Conservation (phyloP, 345 rosid genomes). For the Salix suchowensis region DNA sequence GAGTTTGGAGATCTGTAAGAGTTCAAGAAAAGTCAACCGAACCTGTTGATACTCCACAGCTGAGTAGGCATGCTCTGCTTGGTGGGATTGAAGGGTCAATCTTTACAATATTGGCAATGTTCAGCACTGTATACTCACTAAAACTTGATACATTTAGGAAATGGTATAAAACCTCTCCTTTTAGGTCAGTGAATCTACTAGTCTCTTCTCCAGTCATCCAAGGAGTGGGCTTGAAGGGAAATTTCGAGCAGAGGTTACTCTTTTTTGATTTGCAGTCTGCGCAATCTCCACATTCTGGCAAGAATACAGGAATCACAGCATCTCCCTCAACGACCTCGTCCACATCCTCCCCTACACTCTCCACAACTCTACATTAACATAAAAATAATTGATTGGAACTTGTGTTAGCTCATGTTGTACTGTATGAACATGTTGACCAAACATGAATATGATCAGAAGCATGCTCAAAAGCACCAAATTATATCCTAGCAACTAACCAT, state of each 20-base stretch:
- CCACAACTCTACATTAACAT: slow-evolving; percentile 51
- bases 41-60: slow-evolving; percentile 93
- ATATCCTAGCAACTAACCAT: no score
- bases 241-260: slow-evolving; percentile 69
- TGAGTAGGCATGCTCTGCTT: slow-evolving; percentile 69
- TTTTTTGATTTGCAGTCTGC: slow-evolving; percentile 59
- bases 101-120: slow-evolving; percentile 59
- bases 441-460: background rate
- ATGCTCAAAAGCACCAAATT: no score
- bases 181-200: slow-evolving; percentile 71
- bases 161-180: slow-evolving; percentile 61
- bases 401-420: background rate
- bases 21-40: background rate
- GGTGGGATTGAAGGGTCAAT: slow-evolving; percentile 64
- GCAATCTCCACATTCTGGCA: slow-evolving; percentile 74
- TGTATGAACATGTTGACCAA: no score
- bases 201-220: slow-evolving; percentile 75
- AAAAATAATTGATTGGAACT: background rate
- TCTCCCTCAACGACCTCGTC: slow-evolving; percentile 58
- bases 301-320: slow-evolving; percentile 58
- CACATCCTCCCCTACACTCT: slow-evolving; percentile 81
- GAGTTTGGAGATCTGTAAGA: background rate
- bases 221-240: slow-evolving; percentile 64
- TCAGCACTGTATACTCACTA: slow-evolving; percentile 69
- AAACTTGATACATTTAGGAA: slow-evolving; percentile 77